Evolutionary conservation across 176 grass and related monocot genomes (phyloP).

Genomic region (Alloteropsis semialata): DNA sequence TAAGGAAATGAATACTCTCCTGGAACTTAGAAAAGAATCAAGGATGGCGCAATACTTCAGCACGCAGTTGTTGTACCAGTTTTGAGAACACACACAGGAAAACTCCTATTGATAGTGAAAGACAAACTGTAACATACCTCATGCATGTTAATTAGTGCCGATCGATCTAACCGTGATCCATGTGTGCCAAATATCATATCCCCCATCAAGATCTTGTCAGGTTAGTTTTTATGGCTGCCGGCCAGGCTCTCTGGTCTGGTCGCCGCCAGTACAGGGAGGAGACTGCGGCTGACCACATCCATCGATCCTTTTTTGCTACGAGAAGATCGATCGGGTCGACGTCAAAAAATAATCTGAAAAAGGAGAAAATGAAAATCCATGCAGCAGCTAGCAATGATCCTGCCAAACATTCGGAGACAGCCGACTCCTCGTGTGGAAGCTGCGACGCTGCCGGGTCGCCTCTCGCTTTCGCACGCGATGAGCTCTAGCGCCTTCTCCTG

Average conservation of each 20-base stretch:
- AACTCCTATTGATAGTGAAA: not conserved
- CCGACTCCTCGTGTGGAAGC: not conserved
- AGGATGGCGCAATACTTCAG: too few species aligned
- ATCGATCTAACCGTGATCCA: not conserved
- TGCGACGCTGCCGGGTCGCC: not conserved
- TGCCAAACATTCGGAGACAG: not conserved
- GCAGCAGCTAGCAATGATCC: not conserved
- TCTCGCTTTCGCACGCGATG: not conserved
- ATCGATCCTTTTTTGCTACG: not conserved
- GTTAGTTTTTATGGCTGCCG: not conserved
- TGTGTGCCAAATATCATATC: not conserved
- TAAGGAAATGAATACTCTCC: not conserved
- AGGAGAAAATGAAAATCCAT: not conserved
- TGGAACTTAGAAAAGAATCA: not conserved
- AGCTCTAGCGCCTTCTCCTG: not conserved
- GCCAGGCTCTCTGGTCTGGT: not conserved
- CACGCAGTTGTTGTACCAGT: not conserved
- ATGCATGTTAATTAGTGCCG: not conserved
- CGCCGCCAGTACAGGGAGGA: not conserved
- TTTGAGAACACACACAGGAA: not conserved
- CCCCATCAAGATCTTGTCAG: too few species aligned
- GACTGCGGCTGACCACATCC: not conserved
- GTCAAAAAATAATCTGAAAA: not conserved
- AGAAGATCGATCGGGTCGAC: not conserved
- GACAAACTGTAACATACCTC: not conserved